phyloP scores from a whole-genome alignment of 768 basidiomycete genomes.

The Leccinum ochraceum region DNA sequence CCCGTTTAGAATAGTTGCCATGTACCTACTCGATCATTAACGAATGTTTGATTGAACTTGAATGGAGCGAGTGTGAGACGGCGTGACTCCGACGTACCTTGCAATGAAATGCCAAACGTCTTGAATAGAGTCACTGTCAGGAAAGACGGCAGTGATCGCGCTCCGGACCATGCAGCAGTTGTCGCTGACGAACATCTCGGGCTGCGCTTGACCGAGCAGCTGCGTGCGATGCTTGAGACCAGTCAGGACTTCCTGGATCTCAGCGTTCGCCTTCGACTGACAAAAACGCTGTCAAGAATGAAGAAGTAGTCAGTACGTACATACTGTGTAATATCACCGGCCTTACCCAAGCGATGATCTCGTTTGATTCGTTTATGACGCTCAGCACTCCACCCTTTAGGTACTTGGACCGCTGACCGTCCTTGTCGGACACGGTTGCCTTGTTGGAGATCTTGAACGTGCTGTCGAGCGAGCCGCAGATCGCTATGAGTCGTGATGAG shows the following conservation, averaged over 20 bases:
- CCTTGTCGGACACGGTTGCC: neutral
- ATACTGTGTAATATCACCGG: neutral
- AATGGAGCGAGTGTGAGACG: too few relatives aligned
- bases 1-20: too few relatives aligned
- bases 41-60: too few relatives aligned
- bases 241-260: neutral
- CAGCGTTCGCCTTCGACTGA: neutral
- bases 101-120: too few relatives aligned
- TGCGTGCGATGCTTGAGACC: neutral
- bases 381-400: neutral
- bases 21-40: too few relatives aligned
- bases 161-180: neutral
- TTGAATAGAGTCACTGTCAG: neutral
- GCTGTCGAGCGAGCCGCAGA: neutral
- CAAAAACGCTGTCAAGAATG: neutral
- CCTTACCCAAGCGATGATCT: neutral
- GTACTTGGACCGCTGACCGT: neutral
- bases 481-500: neutral
- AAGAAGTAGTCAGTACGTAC: neutral
- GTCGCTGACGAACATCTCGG: neutral
- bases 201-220: neutral
- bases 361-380: neutral
- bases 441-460: neutral
- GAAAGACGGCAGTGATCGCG: neutral
- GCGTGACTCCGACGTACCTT: too few relatives aligned